Conservation (phyloP, 2,329 filamentous ascomycete species). For the Stylonectria norvegica region DNA sequence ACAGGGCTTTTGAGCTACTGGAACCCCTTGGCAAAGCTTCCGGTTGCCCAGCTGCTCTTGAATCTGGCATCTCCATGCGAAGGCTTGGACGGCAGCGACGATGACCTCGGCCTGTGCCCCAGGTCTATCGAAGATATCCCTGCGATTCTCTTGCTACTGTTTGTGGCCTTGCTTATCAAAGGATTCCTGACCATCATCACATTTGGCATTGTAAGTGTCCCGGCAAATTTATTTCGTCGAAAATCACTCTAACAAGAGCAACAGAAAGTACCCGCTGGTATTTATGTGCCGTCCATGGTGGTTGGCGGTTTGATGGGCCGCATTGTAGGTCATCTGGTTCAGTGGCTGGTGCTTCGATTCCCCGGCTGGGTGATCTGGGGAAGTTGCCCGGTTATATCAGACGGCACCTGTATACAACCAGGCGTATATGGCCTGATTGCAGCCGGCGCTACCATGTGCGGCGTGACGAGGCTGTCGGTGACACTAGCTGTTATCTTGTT, state of each 20-base stretch:
- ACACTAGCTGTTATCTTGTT: conserved; percentile 94
- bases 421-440: conserved; percentile 96
- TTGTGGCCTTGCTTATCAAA: conserved; percentile 83
- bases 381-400: conserved; percentile 64
- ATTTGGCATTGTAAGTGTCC: conserved; percentile 70
- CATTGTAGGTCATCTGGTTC: conserved; percentile 79
- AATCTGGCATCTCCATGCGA: conserved; percentile 89
- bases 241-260: conserved; percentile 18
- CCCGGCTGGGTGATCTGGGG: conserved; percentile 72
- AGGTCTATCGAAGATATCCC: conserved; percentile 71
- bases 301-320: conserved; percentile 90
- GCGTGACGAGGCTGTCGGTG: conserved; percentile 88
- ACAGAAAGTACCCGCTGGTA: conserved; percentile 87
- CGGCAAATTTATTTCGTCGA: too few relatives aligned
- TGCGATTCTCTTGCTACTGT: conserved; percentile 65
- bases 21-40: conserved; percentile 85
- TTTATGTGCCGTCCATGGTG: conserved; percentile 98
- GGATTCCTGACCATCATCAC: conserved; percentile 83
- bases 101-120: conserved; percentile 74
- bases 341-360: conserved; percentile 73
- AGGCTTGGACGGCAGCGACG: conserved; percentile 59
- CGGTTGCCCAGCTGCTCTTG: conserved; percentile 85
- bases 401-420: conserved; percentile 85
- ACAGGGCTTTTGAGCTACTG: conserved; percentile 88
- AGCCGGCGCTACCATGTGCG: conserved; percentile 96